Conservation (phyloP, 208 protist species). For the Zelonia costaricensis region DNA sequence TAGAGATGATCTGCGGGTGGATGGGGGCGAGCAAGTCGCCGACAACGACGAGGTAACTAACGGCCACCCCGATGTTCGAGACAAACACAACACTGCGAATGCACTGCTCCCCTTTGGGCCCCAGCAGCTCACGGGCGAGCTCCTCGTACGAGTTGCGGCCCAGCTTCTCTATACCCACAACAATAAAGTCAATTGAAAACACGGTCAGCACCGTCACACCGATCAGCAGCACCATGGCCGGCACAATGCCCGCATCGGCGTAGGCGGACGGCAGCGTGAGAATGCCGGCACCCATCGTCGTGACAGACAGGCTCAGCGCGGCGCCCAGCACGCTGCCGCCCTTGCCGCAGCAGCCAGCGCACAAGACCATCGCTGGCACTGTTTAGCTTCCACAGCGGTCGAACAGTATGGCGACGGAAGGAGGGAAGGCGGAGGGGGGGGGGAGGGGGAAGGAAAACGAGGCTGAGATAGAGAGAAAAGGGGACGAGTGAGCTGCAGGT, state of each 20-base stretch:
- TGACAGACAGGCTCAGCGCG: conserved; percentile 65
- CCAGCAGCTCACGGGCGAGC: conserved; percentile 54
- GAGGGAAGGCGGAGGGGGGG: no score
- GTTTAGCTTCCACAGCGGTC: no score
- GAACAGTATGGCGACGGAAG: no score
- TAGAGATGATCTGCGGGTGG: conserved; percentile 43
- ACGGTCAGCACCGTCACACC: conserved; percentile 50
- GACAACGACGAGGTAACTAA: conserved; percentile 71
- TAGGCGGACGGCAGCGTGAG: conserved; percentile 55
- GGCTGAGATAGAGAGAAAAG: no score
- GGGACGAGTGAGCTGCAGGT: no score
- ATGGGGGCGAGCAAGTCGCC: conserved; percentile 56
- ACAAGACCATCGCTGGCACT: no score
- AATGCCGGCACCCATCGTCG: conserved; percentile 64
- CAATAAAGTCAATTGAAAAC: conserved; percentile 63
- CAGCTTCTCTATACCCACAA: conserved; percentile 54
- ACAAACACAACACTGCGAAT: conserved; percentile 74
- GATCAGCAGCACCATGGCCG: conserved; percentile 35
- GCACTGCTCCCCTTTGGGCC: conserved; percentile 38
- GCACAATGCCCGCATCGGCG: conserved; percentile 41
- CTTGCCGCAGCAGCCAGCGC: no score
- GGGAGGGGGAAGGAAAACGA: no score
- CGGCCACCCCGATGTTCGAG: conserved; percentile 57
- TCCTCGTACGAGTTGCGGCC: conserved; percentile 61
- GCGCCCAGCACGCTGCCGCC: no score